These are phyloP conservation scores for Gossypium rotundifolium DNA, from an alignment of 345 rosid species.

Conservation along the genomic window DNA sequence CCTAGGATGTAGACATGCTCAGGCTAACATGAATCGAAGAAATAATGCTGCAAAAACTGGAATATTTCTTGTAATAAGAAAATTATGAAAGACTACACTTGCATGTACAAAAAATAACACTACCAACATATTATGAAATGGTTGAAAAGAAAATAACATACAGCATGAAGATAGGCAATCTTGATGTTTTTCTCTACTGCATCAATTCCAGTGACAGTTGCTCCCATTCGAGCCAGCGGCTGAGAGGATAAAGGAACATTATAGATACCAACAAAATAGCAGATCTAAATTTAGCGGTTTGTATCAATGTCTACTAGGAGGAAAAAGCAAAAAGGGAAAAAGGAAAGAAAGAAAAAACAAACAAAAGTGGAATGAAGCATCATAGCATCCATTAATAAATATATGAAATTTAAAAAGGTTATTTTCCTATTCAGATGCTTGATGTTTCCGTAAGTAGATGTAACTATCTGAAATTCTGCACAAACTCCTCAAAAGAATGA, in stretches of 20 bases:
- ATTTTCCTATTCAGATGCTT: not conserved
- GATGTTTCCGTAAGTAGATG: not conserved
- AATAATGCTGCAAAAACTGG: not conserved
- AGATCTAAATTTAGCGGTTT: not conserved
- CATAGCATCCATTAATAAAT: not conserved
- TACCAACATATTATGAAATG: not conserved
- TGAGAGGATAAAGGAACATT: constrained; percentile 26
- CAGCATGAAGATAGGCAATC: constrained; percentile 89
- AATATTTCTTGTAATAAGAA: not conserved
- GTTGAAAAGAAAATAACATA: constrained; percentile 27
- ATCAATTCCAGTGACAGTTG: constrained; percentile 86
- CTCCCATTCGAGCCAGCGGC: constrained; percentile 99
- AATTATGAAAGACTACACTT: not conserved
- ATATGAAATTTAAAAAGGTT: not conserved
- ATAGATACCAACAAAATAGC: not conserved
- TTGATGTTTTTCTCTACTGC: constrained; percentile 87
- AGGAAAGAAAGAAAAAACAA: not conserved
- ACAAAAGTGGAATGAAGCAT: not conserved
- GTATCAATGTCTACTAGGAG: not conserved
- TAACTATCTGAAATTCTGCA: not conserved
- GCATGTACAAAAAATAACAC: not conserved
- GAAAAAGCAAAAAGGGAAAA: too few relatives aligned
- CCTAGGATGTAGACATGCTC: not conserved
- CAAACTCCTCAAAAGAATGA: not conserved
- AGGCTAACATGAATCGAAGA: not conserved